Conservation (phyloP, 192 early-diverging fungal genomes). For the Lobosporangium transversale region DNA sequence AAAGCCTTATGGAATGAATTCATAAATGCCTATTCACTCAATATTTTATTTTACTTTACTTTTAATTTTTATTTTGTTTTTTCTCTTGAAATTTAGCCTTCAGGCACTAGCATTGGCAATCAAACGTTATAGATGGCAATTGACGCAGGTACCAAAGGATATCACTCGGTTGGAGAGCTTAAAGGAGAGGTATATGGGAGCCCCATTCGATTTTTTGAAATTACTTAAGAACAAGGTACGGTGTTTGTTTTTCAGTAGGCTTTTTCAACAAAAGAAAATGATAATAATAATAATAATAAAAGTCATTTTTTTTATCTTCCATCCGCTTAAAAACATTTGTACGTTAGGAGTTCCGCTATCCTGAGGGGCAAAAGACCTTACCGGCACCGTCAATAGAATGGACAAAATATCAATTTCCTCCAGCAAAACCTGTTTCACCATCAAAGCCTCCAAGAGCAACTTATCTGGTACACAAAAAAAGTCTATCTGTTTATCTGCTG, state of each 20-base stretch:
- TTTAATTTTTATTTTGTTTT: neutral
- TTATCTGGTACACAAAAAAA: constrained; percentile 20
- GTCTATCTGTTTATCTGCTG: too few species aligned
- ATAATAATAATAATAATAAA: neutral
- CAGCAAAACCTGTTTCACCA: constrained; percentile 35
- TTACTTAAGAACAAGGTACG: constrained; percentile 56
- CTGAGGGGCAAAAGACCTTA: constrained; percentile 32
- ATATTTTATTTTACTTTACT: too few species aligned
- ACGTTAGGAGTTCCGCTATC: constrained; percentile 41
- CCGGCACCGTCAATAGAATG: constrained; percentile 41
- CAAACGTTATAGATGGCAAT: constrained; percentile 54
- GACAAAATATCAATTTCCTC: constrained; percentile 44
- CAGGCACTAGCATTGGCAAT: constrained; percentile 32
- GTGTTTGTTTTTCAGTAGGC: too few species aligned
- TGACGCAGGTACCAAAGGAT: constrained; percentile 56
- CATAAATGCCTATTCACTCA: neutral
- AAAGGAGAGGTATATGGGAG: constrained; percentile 54
- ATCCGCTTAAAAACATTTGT: neutral
- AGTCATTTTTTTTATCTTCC: neutral
- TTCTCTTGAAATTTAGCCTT: constrained; percentile 10
- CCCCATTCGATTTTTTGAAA: constrained; percentile 56
- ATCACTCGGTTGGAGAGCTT: constrained; percentile 47
- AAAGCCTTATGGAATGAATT: neutral
- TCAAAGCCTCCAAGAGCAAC: constrained; percentile 17
- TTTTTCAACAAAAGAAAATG: neutral